phyloP scores from a whole-genome alignment of 169 alveolate species.

The Eimeria sp. region DNA sequence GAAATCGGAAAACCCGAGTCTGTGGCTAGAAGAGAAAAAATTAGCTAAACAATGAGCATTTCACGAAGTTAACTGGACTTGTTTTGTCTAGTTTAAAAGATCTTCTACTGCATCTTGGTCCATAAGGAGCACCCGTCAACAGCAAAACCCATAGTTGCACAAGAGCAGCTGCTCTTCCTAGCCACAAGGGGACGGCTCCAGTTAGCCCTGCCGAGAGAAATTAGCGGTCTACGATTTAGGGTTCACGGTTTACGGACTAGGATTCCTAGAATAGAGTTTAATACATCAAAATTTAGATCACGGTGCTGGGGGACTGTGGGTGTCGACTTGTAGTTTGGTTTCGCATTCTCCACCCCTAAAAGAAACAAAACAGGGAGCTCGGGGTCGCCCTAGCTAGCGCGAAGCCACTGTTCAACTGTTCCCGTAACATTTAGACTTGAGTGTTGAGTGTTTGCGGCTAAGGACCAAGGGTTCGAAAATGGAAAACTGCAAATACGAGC shows the following conservation, averaged over 20 bases:
- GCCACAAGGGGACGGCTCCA: background rate
- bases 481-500: conserved; percentile 74
- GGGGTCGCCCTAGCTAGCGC: background rate
- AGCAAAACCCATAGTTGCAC: background rate
- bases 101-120: background rate
- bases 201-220: background rate
- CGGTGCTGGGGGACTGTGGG: too few species aligned
- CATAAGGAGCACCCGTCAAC: background rate
- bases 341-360: too few species aligned
- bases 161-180: background rate
- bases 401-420: background rate
- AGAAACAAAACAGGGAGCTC: too few species aligned
- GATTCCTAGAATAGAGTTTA: background rate
- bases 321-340: too few species aligned
- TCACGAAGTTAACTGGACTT: background rate
- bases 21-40: background rate
- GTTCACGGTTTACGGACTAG: conserved; percentile 7
- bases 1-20: background rate
- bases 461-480: conserved; percentile 1
- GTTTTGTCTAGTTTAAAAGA: background rate
- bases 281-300: too few species aligned
- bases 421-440: background rate
- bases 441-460: background rate
- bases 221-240: background rate
- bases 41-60: background rate